These are phyloP conservation scores for Coniella vitis DNA, from an alignment of 2,329 filamentous ascomycete species.

Conservation along the genomic window DNA sequence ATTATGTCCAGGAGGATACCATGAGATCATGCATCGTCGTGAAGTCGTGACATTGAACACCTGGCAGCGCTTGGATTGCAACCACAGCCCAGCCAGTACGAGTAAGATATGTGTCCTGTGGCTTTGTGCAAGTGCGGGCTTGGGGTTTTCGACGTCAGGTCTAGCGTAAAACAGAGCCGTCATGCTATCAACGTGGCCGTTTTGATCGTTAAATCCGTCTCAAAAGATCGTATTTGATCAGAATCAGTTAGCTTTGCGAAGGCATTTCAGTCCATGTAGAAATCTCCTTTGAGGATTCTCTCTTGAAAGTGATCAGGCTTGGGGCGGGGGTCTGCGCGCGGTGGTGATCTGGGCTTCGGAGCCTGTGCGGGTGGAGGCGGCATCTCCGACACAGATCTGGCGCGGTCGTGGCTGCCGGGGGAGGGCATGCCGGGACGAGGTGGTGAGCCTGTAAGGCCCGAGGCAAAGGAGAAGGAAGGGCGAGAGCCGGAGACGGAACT, in stretches of 20 bases:
- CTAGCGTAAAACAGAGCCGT: not conserved
- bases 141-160: not conserved
- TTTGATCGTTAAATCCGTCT: not conserved
- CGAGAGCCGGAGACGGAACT: conserved; percentile 57
- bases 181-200: not conserved
- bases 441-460: conserved; percentile 34
- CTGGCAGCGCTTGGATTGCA: not conserved
- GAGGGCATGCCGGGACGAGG: conserved; percentile 27
- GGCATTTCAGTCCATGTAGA: conserved; percentile 81
- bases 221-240: not conserved
- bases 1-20: not conserved
- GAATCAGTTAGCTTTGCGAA: not conserved
- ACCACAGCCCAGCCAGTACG: not conserved
- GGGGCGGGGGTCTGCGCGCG: conserved; percentile 34
- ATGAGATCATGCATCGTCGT: not conserved
- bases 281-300: conserved; percentile 93
- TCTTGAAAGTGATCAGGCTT: conserved; percentile 96
- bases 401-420: conserved; percentile 49
- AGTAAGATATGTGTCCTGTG: not conserved
- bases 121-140: not conserved
- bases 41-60: not conserved
- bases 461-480: conserved; percentile 52
- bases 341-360: conserved; percentile 36
- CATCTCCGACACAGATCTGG: conserved; percentile 64
- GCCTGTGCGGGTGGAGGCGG: conserved; percentile 48